These are phyloP conservation scores for Auricularia auricula-judae DNA, from an alignment of 768 basidiomycete species.

Conservation along the genomic window DNA sequence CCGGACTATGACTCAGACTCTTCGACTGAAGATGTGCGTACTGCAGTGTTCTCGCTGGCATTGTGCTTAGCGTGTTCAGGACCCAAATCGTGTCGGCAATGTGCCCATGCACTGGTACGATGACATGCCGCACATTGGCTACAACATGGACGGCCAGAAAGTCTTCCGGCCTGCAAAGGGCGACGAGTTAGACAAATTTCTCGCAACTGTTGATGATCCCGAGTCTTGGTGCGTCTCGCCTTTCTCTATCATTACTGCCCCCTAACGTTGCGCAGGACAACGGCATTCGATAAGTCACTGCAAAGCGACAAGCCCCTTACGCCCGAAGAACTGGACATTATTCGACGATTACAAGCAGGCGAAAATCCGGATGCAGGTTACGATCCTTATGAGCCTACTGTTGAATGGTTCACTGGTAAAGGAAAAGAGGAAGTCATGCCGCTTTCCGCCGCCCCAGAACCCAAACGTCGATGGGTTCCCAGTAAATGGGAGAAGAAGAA, in stretches of 20 bases:
- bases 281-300: constrained; percentile 80
- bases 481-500: constrained; percentile 99
- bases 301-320: constrained; percentile 82
- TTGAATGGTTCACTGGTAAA: constrained; percentile 95
- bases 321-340: constrained; percentile 88
- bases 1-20: constrained; percentile 88
- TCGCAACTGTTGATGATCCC: constrained; percentile 87
- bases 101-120: constrained; percentile 99
- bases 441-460: constrained; percentile 80
- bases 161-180: constrained; percentile 89
- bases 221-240: constrained; percentile 56
- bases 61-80: constrained; percentile 30
- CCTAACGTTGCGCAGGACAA: constrained; percentile 46
- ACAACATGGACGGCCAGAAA: constrained; percentile 88
- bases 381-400: constrained; percentile 86
- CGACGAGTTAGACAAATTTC: constrained; percentile 95
- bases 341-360: constrained; percentile 75
- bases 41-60: constrained; percentile 2
- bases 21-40: constrained; percentile 78
- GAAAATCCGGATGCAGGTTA: constrained; percentile 88
- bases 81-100: constrained; percentile 90
- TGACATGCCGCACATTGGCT: constrained; percentile 97
- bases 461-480: constrained; percentile 91
- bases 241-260: background rate
- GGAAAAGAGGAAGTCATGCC: constrained; percentile 95